Base-by-base conservation (phyloP, 2,329 filamentous ascomycete species). In the Pestalotiopsis sp. region DNA sequence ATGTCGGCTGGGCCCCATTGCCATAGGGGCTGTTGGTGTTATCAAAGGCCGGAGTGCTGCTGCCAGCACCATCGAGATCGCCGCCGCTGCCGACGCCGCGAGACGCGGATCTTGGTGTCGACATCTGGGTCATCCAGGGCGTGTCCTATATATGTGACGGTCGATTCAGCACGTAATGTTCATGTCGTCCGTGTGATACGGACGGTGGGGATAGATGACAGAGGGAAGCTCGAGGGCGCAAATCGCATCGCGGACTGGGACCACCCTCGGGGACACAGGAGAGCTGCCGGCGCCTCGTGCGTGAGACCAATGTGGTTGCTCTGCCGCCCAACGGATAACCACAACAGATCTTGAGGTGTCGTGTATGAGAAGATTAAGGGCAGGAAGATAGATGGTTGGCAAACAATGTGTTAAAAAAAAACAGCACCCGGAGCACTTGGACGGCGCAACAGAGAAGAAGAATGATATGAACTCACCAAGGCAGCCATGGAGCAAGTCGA, bases 1-100 rank as follows among this genome's bases (percentile, higher is more conserved):
- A 90, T 59, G 95, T 98, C 52, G 64, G 52, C 52, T 63, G 60
- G 60, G 94, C 91, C 64, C 85, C 85, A 38, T 81, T 81, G 72
- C 80, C 80, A 71, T 77, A 78, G 67, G 79, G 75, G 68, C 76
- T 70, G 70, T 69, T 60, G 64, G 71, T 70, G 48, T 66, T 57
- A 17, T 71, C 70, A 66, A 71, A 74, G 71, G 68, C 74, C 69
- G 70, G 79, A 74, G 80, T 75, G 68, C 70, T 67, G 70, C 66
- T 69, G 67, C 70, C 67, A 69, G 67, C 68, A 71, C 76, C 75
- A 68, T 75, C 71, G 70, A 68, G 72, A 65, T 72, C 70, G 75
- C 72, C 69, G 70, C 76, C 74, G 75, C 78, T 70, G 71, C 73
- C 74, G 71, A 73, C 74, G 72, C 69, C 77, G 75, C 79, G 77